Conservation (phyloP, 106 monocot species). For the Chionographis japonica region DNA sequence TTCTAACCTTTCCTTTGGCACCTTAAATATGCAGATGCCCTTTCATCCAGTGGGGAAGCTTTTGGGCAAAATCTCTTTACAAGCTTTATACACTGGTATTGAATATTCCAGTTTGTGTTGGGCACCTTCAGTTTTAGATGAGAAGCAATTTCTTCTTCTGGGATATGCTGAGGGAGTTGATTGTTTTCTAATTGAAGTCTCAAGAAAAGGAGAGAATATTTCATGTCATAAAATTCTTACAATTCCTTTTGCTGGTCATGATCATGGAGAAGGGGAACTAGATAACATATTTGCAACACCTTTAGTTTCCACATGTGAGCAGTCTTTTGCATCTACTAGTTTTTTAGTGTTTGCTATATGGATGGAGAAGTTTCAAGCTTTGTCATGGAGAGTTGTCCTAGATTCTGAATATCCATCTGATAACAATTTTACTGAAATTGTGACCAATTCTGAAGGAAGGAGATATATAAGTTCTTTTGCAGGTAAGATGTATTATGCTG, state of each 20-base stretch:
- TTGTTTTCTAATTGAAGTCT: conserved; percentile 53
- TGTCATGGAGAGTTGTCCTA: conserved; percentile 73
- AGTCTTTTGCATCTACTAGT: conserved; percentile 29
- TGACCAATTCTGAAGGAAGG: conserved; percentile 12
- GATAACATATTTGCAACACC: conserved; percentile 55
- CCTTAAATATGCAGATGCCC: conserved; percentile 28
- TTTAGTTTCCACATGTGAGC: conserved; percentile 31
- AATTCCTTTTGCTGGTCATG: conserved; percentile 41
- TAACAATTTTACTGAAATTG: conserved; percentile 15
- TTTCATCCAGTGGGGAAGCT: conserved; percentile 51
- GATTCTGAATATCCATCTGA: conserved; percentile 39
- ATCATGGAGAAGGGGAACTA: conserved; percentile 24
- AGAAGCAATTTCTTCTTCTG: conserved; percentile 66
- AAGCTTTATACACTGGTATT: conserved; percentile 21
- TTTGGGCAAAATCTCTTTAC: conserved; percentile 42
- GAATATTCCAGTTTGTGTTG: conserved; percentile 64
- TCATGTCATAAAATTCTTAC: conserved; percentile 50
- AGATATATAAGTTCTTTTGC: conserved; percentile 20
- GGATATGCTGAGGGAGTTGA: conserved; percentile 69
- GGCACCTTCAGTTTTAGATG: conserved; percentile 61
- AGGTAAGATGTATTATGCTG: conserved; percentile 32
- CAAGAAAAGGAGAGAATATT: conserved; percentile 25
- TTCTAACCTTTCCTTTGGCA: conserved; percentile 35
- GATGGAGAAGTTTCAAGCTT: conserved; percentile 51
- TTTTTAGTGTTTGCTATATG: conserved; percentile 67